Base-by-base conservation (phyloP, 306 rosid species). In the Lathyrus sativus region DNA sequence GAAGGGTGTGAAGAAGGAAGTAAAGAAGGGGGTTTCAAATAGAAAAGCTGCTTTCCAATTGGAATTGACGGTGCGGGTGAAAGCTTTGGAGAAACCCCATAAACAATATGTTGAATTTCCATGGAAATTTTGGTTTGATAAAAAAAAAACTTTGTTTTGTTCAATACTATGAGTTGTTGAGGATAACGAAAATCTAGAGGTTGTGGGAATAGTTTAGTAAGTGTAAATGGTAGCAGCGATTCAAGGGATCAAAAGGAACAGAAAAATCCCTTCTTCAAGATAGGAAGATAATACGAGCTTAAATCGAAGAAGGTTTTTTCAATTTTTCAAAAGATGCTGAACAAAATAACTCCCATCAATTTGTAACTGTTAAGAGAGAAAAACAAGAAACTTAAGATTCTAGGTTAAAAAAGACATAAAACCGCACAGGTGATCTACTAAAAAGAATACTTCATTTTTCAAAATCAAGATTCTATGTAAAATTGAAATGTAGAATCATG, bases 1-100 rank as follows among this genome's bases (percentile, higher is more conserved):
- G 59, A 73, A 61, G 81, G 77, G 67, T 57, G 54, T 51, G 76
- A 75, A 41, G 65, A 67, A 39, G 35, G 39, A 43, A 39, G 68
- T 4, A 51, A 68, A 56, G 57, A 11, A 44, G 62, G 65, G 10
- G 58, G 31, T 50, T 38, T 74, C 11, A 33, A 56, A 68, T 70
- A 54, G 48, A 75, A 41, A 9, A 65, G 42, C 18, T 64, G 72
- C 48, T 83, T 83, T 43, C 77, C 62, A 19, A 26, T 35, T 65
- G 62, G 78, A 71, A 67, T 29, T 22, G 67, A 39, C 5, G 82
- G 73, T 11, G 61, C 18, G 0, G 62, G 17, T 1, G 72, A 39
- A 22, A 57, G 13, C 31, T 82, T 79, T 24, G 86, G 80, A 68
- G 58, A 82, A 49, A 83, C 44, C 51, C 81, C 74, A 77, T 79